A percentile compares a stretch with the other conserved stretches of the same genome.
Conservation (phyloP, 768 basidiomycete species). For the Hypholoma sublateritium region DNA sequence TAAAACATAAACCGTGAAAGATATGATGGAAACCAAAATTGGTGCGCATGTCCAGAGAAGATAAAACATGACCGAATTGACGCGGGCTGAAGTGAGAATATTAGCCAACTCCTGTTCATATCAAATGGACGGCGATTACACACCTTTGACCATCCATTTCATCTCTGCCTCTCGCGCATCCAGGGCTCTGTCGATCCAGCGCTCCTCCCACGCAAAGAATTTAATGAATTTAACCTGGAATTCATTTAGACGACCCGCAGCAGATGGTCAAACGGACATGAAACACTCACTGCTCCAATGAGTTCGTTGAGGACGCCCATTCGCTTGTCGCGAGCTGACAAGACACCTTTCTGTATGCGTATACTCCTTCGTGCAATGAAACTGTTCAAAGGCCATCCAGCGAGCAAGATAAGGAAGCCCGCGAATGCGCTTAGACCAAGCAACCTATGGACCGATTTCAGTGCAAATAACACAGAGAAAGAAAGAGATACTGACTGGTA, state of each 20-base stretch:
- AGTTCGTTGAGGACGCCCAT: constrained; percentile 80
- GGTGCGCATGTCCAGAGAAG: constrained; percentile 77
- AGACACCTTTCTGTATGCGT: constrained; percentile 57
- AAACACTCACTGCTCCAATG: constrained; percentile 54
- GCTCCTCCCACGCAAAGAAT: constrained; percentile 81
- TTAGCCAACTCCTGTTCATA: background rate
- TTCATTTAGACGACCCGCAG: background rate
- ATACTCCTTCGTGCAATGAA: constrained; percentile 59
- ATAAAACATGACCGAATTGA: constrained; percentile 73
- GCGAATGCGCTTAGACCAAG: constrained; percentile 73
- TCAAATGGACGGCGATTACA: background rate
- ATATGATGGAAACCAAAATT: constrained; percentile 75
- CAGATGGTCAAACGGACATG: too few relatives aligned
- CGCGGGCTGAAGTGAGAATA: constrained; percentile 46
- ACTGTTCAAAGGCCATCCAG: constrained; percentile 74
- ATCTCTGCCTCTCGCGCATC: constrained; percentile 71
- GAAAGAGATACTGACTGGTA: constrained; percentile 59
- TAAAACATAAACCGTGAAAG: constrained; percentile 73
- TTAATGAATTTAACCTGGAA: constrained; percentile 72
- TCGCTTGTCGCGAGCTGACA: constrained; percentile 68
- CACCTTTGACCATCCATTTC: constrained; percentile 74
- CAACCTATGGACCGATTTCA: constrained; percentile 35
- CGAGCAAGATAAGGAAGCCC: constrained; percentile 65
- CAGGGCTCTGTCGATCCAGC: constrained; percentile 67
- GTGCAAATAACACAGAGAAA: background rate